Evolutionary conservation across 495 filamentous ascomycete species (phyloP).

Genomic region (Aspergillus olivimuriae): DNA sequence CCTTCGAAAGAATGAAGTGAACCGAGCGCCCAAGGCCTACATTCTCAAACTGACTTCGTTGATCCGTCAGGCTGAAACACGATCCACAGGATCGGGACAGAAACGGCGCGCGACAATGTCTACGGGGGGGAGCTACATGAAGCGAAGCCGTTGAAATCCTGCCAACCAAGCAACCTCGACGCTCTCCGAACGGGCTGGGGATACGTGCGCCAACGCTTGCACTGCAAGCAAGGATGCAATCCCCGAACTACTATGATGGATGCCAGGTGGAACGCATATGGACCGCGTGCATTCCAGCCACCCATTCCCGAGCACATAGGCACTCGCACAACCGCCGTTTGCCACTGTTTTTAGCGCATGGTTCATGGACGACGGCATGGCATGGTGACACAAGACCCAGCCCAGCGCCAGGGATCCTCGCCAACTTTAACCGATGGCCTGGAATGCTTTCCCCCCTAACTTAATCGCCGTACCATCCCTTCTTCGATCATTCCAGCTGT

Average conservation of each 20-base stretch:
- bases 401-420: constrained; percentile 1
- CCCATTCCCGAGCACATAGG: too few relatives aligned
- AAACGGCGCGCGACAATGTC: constrained; percentile 31
- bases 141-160: constrained; percentile 27
- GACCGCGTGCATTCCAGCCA: too few relatives aligned
- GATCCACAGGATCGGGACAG: constrained; percentile 18
- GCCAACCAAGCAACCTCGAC: too few relatives aligned
- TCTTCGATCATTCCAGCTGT: constrained; percentile 22
- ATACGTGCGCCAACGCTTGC: too few relatives aligned
- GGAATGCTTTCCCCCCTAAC: constrained; percentile 3
- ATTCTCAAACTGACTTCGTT: constrained; percentile 27
- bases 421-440: background rate
- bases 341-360: too few relatives aligned
- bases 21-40: constrained; percentile 32
- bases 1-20: constrained; percentile 34
- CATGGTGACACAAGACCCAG: constrained; percentile 5
- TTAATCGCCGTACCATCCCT: constrained; percentile 4
- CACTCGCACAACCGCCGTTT: too few relatives aligned
- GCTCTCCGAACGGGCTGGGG: too few relatives aligned
- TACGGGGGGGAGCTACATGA: constrained; percentile 23
- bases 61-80: constrained; percentile 26
- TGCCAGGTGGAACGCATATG: too few relatives aligned
- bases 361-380: background rate
- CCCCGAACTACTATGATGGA: too few relatives aligned
- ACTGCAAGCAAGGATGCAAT: too few relatives aligned